Conservation (phyloP, 805 yeast species). For the Kuraishia cidri region DNA sequence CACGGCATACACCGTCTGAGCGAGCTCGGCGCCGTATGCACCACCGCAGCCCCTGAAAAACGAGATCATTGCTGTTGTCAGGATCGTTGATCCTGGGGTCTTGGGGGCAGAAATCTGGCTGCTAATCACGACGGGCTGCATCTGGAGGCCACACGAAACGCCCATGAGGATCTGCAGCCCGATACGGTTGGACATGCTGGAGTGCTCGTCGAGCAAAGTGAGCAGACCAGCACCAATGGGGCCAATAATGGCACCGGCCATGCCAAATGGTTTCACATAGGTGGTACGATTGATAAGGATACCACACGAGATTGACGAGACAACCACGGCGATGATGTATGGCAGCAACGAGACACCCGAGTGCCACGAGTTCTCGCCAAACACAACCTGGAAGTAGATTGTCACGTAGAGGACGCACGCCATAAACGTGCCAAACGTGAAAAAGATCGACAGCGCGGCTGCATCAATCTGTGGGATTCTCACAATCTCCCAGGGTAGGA, state of each 20-base stretch:
- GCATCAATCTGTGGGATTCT: conserved; percentile 23
- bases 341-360: conserved; percentile 42
- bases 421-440: conserved; percentile 22
- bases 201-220: conserved; percentile 27
- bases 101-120: conserved; percentile 44
- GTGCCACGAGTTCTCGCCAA: conserved; percentile 27
- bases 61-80: conserved; percentile 35
- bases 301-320: conserved; percentile 29
- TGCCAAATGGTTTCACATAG: conserved; percentile 28
- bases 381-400: conserved; percentile 40
- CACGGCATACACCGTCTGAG: conserved; percentile 28
- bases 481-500: conserved; percentile 33
- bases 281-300: conserved; percentile 24
- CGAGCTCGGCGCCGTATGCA: conserved; percentile 31
- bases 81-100: conserved; percentile 37
- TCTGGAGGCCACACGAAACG: conserved; percentile 32
- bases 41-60: conserved; percentile 37
- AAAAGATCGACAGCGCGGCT: conserved; percentile 2
- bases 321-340: conserved; percentile 28
- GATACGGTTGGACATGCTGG: conserved; percentile 25
- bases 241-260: conserved; percentile 27
- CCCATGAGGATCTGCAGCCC: conserved; percentile 40
- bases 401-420: conserved; percentile 36
- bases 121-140: conserved; percentile 35
- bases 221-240: conserved; percentile 37